These are phyloP conservation scores for Penicillium corylophilum DNA, from an alignment of 2,329 filamentous ascomycete species.

Conservation along the genomic window DNA sequence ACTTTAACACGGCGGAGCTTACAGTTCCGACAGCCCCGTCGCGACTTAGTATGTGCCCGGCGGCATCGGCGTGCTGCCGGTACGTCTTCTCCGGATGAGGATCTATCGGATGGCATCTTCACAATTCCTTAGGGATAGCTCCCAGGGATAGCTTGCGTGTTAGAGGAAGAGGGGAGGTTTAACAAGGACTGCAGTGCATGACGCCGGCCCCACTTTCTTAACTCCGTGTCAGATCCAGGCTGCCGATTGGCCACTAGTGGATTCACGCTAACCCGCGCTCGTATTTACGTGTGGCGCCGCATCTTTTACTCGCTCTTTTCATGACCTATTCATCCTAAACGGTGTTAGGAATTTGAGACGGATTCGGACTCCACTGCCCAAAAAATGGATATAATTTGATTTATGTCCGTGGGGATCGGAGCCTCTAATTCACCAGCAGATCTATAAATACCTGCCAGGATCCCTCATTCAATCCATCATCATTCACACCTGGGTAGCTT, in stretches of 20 bases:
- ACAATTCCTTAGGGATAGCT: background rate
- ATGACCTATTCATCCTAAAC: background rate
- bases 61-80: constrained; percentile 14
- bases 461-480: background rate
- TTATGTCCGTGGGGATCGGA: background rate
- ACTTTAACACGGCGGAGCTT: constrained; percentile 22
- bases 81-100: background rate
- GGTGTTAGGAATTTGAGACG: background rate
- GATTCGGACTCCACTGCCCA: background rate
- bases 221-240: background rate
- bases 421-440: background rate
- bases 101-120: background rate
- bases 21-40: constrained; percentile 57
- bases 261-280: constrained; percentile 11
- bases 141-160: too few species aligned
- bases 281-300: constrained; percentile 6
- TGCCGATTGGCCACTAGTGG: background rate
- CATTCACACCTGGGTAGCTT: background rate
- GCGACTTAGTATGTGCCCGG: constrained; percentile 52
- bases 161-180: background rate
- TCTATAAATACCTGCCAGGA: background rate
- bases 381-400: background rate
- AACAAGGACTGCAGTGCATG: background rate
- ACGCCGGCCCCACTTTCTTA: background rate
- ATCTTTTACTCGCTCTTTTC: background rate